Evolutionary conservation across 805 yeast species (phyloP).

Genomic region (Grigorovia humatica): DNA sequence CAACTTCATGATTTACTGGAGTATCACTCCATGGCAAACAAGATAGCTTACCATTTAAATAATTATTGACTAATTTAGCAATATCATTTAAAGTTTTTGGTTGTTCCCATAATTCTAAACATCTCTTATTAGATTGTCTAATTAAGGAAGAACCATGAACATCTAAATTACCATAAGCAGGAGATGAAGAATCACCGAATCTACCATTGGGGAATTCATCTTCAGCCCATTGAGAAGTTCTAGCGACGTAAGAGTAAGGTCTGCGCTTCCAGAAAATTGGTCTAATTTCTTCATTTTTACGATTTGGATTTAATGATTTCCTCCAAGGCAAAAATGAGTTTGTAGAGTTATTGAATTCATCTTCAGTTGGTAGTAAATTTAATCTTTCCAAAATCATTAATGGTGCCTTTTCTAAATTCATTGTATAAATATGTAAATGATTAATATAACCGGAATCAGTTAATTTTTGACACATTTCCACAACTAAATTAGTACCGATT

Average conservation of each 20-base stretch:
- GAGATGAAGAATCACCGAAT: constrained; percentile 97
- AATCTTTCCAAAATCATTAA: constrained; percentile 76
- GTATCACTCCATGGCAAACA: constrained; percentile 94
- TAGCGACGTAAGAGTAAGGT: constrained; percentile 75
- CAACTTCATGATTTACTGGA: constrained; percentile 71
- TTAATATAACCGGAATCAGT: constrained; percentile 61
- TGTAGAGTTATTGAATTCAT: constrained; percentile 26
- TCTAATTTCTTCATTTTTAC: constrained; percentile 73
- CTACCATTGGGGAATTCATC: constrained; percentile 98
- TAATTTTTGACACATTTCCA: constrained; percentile 70
- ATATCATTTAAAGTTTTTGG: constrained; percentile 57
- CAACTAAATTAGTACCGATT: constrained; percentile 70
- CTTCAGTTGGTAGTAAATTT: constrained; percentile 36
- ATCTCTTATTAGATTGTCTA: constrained; percentile 72
- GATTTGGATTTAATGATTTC: constrained; percentile 69
- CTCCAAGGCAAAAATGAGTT: constrained; percentile 66
- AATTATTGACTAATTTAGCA: constrained; percentile 51
- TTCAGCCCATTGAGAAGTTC: constrained; percentile 74
- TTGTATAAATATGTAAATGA: constrained; percentile 92
- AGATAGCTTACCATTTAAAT: constrained; percentile 57
- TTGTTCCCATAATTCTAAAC: constrained; percentile 79
- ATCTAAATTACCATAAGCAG: constrained; percentile 90
- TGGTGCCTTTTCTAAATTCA: constrained; percentile 91
- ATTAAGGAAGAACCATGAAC: constrained; percentile 68
- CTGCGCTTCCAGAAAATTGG: constrained; percentile 96